phyloP scores from a whole-genome alignment of 345 rosid species.

The Eucalyptus rudis region DNA sequence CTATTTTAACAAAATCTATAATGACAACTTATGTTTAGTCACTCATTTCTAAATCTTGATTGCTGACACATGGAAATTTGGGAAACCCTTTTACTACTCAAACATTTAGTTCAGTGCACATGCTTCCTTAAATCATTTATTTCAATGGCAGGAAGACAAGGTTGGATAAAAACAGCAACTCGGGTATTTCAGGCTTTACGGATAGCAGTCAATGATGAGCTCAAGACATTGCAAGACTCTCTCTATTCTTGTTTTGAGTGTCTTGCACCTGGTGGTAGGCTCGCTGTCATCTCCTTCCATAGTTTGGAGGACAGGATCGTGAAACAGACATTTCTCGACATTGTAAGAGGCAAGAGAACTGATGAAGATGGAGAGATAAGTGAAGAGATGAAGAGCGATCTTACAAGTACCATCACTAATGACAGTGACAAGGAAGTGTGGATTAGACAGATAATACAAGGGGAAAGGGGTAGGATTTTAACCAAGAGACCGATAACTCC shows the following conservation, averaged over 20 bases:
- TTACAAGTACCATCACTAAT: constrained; percentile 1
- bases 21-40: not conserved
- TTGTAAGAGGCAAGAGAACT: constrained; percentile 17
- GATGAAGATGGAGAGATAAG: not conserved
- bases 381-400: not conserved
- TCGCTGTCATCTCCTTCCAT: constrained; percentile 89
- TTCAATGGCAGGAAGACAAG: constrained; percentile 74
- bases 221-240: constrained; percentile 56
- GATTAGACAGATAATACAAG: constrained; percentile 52
- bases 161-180: constrained; percentile 96
- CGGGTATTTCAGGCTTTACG: constrained; percentile 88
- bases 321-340: constrained; percentile 76
- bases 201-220: constrained; percentile 93
- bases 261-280: constrained; percentile 84
- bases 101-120: not conserved
- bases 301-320: constrained; percentile 94
- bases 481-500: constrained; percentile 92
- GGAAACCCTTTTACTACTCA: not conserved
- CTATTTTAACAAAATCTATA: not conserved
- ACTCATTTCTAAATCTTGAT: not conserved
- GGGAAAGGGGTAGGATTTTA: constrained; percentile 52
- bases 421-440: constrained; percentile 27
- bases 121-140: not conserved
- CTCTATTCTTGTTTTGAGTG: constrained; percentile 57
- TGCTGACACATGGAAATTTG: not conserved